phyloP scores from a whole-genome alignment of 2,329 filamentous ascomycete genomes.

The Monilinia vaccinii-corymbosi region DNA sequence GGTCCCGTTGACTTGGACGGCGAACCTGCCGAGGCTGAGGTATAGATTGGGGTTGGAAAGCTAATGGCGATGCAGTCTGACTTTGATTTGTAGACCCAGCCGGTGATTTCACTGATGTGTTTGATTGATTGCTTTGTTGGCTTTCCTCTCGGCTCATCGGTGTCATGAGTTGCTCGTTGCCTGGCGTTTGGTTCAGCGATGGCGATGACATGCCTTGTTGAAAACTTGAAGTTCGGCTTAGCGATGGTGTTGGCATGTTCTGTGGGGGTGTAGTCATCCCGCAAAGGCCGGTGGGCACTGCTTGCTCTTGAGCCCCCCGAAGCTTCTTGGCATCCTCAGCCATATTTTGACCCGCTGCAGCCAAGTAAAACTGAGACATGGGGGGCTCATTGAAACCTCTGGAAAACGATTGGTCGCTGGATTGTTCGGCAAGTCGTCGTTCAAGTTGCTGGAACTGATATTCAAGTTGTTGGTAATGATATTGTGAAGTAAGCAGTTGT shows the following conservation, averaged over 20 bases:
- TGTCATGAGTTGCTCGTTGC: not conserved
- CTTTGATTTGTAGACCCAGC: not conserved
- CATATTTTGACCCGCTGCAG: not conserved
- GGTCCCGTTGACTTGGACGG: too few species aligned
- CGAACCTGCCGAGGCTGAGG: too few species aligned
- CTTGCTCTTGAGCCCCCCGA: not conserved
- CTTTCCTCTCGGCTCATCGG: not conserved
- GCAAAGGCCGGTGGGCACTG: too few species aligned
- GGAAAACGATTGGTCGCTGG: not conserved
- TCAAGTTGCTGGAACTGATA: too few species aligned
- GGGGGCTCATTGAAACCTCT: not conserved
- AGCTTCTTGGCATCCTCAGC: too few species aligned
- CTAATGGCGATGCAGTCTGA: not conserved
- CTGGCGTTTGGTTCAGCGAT: not conserved
- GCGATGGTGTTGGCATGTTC: not conserved
- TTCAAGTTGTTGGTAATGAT: too few species aligned
- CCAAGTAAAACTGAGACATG: not conserved
- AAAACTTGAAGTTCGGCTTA: not conserved
- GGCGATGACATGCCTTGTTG: not conserved
- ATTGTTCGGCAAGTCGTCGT: not conserved
- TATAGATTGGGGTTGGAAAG: too few species aligned
- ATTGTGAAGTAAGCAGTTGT: too few species aligned
- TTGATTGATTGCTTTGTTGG: not conserved
- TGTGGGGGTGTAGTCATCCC: too few species aligned
- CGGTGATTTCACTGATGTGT: not conserved